Evolutionary conservation across 257 asterid genomes (phyloP).

Genomic region (Schizonepeta tenuifolia): DNA sequence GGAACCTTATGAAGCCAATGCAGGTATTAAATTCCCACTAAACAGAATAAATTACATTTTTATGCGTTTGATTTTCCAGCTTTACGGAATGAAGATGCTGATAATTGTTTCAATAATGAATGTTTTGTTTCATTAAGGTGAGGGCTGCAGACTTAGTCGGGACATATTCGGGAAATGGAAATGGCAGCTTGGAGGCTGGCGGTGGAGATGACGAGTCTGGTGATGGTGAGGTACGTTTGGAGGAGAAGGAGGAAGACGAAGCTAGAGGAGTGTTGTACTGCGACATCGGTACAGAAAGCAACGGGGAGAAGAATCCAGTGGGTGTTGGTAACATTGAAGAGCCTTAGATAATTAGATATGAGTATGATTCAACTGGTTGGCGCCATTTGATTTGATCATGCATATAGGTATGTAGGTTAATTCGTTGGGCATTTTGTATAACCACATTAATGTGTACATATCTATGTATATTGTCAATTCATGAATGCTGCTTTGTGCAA

Average conservation of each 20-base stretch:
- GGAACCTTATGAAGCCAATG: slow-evolving; percentile 69
- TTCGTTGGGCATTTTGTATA: background rate
- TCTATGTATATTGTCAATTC: slow-evolving; percentile 21
- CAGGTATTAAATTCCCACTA: slow-evolving; percentile 55
- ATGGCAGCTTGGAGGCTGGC: slow-evolving; percentile 27
- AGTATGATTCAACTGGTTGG: background rate
- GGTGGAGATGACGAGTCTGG: slow-evolving; percentile 1
- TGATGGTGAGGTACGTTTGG: slow-evolving; percentile 15
- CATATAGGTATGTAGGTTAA: background rate
- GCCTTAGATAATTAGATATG: slow-evolving; percentile 14
- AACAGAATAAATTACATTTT: background rate
- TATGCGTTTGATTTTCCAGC: background rate
- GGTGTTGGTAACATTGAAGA: slow-evolving; percentile 39
- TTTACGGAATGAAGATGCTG: background rate
- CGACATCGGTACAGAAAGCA: slow-evolving; percentile 40
- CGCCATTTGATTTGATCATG: background rate
- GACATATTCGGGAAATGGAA: slow-evolving; percentile 40
- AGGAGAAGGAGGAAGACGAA: slow-evolving; percentile 42
- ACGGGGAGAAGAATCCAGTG: slow-evolving; percentile 33
- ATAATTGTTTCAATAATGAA: too few relatives aligned
- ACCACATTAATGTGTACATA: slow-evolving; percentile 29
- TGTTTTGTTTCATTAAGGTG: slow-evolving; percentile 52
- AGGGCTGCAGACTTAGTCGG: slow-evolving; percentile 71
- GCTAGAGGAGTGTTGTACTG: slow-evolving; percentile 54
- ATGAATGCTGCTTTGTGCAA: slow-evolving; percentile 22